Evolutionary conservation across 225 moss, liverwort and hornwort genomes (phyloP), one percentile per base, ranked within the genome.

Genomic region (Pleurozium schreberi): DNA sequence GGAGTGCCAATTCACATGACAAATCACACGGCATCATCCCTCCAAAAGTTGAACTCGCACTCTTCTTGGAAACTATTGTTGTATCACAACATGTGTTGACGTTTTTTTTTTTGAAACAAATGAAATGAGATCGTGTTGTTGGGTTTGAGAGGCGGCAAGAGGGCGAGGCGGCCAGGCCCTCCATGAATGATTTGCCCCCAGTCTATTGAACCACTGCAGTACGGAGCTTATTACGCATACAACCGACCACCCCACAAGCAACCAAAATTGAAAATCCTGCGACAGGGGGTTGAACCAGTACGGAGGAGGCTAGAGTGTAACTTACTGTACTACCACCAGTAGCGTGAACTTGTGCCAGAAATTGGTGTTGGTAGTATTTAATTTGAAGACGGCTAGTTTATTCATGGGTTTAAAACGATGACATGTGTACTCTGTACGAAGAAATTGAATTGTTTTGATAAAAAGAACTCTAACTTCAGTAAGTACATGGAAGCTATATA

Each of bases 231-330:
- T 19, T 53, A 12, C 14, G 14, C 3, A 0, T 2, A 10, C 18
- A 11, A 79, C 40, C 12, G 8, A 58, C 40, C 79, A 58, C 18
- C 11, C 55, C 11, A 3, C 8, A 36, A 58, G 58, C 58, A 79
- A 58, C 79, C 57, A 58, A 58, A 58, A 58, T 79, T 58, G 79
- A 79, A n/a, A n/a, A 40, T 18, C 3, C 4, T 0, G 2, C 16
- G 0, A 14, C 6, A 14, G 14, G 3, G 3, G 36, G 3, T 38
- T 15, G 15, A 53, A 76, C 14, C 1, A 0, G 50, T 21, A 34
- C 8, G 2, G 21, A 21, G 14, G 14, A 12, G 11, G n/a, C n/a
- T n/a, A n/a, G n/a, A n/a, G n/a, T n/a, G n/a, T n/a, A n/a, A n/a
- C n/a, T n/a, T n/a, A n/a, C n/a, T 30, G 30, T 15, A 31, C 31